Conservation (phyloP, 352 stramenopile genomes). For the Phytophthora pluvialis region DNA sequence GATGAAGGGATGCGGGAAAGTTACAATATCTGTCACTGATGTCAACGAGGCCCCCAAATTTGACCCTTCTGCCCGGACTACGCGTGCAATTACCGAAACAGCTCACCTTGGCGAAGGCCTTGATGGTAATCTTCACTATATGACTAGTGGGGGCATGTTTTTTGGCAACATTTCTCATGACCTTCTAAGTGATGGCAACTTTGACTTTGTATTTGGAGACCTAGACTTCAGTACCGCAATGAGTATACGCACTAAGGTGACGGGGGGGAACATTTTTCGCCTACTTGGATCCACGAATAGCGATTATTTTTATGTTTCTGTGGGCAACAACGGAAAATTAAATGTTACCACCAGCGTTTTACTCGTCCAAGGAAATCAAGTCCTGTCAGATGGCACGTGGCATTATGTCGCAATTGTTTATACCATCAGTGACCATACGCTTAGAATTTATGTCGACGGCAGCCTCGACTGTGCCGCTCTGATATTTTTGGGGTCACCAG, state of each 20-base stretch:
- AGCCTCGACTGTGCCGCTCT: slow-evolving; percentile 4
- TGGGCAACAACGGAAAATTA: slow-evolving; percentile 17
- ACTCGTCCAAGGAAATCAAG: background rate
- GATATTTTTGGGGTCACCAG: background rate
- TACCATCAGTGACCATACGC: slow-evolving; percentile 10
- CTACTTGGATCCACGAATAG: background rate
- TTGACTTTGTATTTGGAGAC: slow-evolving; percentile 51
- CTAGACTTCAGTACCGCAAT: slow-evolving; percentile 53
- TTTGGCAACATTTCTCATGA: slow-evolving; percentile 27
- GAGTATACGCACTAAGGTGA: slow-evolving; percentile 26
- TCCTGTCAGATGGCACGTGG: slow-evolving; percentile 24
- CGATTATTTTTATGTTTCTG: slow-evolving; percentile 27
- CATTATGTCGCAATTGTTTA: slow-evolving; percentile 33
- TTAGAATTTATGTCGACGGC: slow-evolving; percentile 29
- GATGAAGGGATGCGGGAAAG: slow-evolving; percentile 53
- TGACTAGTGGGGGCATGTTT: slow-evolving; percentile 23
- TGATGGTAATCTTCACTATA: slow-evolving; percentile 20
- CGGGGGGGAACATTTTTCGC: slow-evolving; percentile 20
- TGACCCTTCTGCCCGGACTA: slow-evolving; percentile 3
- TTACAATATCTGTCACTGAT: slow-evolving; percentile 47
- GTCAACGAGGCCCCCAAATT: slow-evolving; percentile 50
- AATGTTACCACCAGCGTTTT: slow-evolving; percentile 4
- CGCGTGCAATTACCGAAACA: slow-evolving; percentile 7
- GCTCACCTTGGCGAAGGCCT: slow-evolving; percentile 23
- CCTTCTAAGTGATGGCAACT: background rate